Evolutionary conservation across 192 early-diverging fungal species (phyloP).

Genomic region (Rhizophagus clarus): DNA sequence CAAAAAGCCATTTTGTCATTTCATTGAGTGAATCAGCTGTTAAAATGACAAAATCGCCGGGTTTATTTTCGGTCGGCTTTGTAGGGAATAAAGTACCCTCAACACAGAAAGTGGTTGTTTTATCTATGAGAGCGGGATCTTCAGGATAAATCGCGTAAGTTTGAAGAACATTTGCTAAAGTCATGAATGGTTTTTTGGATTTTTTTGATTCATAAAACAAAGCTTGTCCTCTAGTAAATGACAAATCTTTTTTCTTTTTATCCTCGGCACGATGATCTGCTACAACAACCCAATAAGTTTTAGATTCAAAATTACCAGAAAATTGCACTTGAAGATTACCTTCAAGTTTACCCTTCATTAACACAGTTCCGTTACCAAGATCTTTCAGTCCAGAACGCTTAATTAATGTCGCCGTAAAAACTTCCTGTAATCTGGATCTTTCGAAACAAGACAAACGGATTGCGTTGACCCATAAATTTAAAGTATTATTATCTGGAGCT

Average conservation of each 20-base stretch:
- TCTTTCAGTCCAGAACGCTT: conserved; percentile 47
- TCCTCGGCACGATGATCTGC: conserved; percentile 55
- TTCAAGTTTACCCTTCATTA: conserved; percentile 55
- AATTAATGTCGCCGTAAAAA: conserved; percentile 65
- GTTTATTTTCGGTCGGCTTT: conserved; percentile 15
- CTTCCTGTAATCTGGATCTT: conserved; percentile 72
- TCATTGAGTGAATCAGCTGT: conserved; percentile 39
- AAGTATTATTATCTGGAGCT: conserved; percentile 52
- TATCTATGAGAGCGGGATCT: conserved; percentile 42
- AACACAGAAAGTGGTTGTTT: conserved; percentile 40
- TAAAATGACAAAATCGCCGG: conserved; percentile 32
- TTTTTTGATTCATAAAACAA: conserved; percentile 56
- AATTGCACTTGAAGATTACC: conserved; percentile 60
- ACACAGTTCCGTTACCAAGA: conserved; percentile 51
- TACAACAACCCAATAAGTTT: conserved; percentile 53
- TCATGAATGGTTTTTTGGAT: conserved; percentile 50
- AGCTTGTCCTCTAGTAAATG: conserved; percentile 49
- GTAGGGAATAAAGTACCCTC: conserved; percentile 42
- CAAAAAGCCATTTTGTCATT: conserved; percentile 45
- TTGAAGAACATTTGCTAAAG: conserved; percentile 55
- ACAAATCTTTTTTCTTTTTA: conserved; percentile 51
- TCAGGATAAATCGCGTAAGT: conserved; percentile 62
- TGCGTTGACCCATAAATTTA: conserved; percentile 71
- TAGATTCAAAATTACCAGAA: conserved; percentile 49
- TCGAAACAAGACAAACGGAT: conserved; percentile 78